These are phyloP conservation scores for Petasospora rhodanensis DNA, from an alignment of 1,139 yeast genomes.

Conservation along the genomic window DNA sequence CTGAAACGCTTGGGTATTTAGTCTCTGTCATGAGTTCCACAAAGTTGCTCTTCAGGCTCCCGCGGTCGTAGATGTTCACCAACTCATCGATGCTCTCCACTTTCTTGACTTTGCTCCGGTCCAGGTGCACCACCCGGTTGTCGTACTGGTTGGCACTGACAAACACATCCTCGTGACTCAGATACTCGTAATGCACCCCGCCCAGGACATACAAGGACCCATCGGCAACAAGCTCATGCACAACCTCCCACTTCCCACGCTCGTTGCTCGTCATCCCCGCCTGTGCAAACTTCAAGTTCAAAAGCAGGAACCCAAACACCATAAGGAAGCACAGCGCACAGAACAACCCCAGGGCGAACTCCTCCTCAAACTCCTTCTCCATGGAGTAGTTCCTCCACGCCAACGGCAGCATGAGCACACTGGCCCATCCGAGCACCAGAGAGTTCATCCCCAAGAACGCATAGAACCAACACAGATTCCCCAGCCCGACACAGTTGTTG, in stretches of 20 bases:
- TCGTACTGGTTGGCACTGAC: conserved; percentile 19
- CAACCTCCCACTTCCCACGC: conserved; percentile 73
- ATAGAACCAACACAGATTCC: conserved; percentile 70
- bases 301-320: conserved; percentile 49
- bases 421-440: conserved; percentile 59
- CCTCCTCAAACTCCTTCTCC: conserved; percentile 9
- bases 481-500: conserved; percentile 71
- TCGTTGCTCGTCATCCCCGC: conserved; percentile 94
- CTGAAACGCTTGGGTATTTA: conserved; percentile 17
- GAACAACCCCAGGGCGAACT: conserved; percentile 32
- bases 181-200: conserved; percentile 15
- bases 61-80: conserved; percentile 63
- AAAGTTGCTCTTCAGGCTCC: conserved; percentile 28
- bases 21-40: conserved; percentile 10
- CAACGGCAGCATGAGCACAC: conserved; percentile 20
- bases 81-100: conserved; percentile 45
- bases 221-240: conserved; percentile 56
- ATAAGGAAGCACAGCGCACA: conserved; percentile 52
- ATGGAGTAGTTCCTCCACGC: conserved; percentile 17
- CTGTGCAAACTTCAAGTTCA: conserved; percentile 60
- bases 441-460: conserved; percentile 54
- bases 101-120: conserved; percentile 22
- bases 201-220: conserved; percentile 34
- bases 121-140: conserved; percentile 17
- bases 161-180: conserved; percentile 18